Percentiles rank a stretch among this genome's conserved stretches.
Conservation (phyloP, 345 rosid species). For the Citrus hindsii region DNA sequence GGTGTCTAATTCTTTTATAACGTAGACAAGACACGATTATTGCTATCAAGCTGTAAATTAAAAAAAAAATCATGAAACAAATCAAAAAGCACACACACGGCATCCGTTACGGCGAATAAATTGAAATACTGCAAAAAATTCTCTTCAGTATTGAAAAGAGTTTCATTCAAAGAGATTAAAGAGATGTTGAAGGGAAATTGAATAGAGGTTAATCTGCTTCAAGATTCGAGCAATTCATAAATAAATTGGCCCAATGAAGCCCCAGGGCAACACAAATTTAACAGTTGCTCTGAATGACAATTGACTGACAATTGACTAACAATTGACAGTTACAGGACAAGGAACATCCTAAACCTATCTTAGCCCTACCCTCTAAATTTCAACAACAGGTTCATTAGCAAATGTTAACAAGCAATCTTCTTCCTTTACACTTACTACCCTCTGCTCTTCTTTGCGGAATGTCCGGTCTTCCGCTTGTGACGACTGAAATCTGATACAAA, state of each 20-base stretch:
- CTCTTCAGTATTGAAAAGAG: too few relatives aligned
- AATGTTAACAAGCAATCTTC: slow-evolving; percentile 22
- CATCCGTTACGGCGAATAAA: too few relatives aligned
- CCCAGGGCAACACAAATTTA: slow-evolving; percentile 7
- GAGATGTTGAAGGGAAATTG: neutral
- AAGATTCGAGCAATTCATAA: slow-evolving; percentile 16
- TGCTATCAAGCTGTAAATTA: too few relatives aligned
- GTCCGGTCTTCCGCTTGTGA: slow-evolving; percentile 95
- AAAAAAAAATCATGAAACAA: too few relatives aligned
- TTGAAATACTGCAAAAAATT: too few relatives aligned
- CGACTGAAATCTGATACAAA: slow-evolving; percentile 96
- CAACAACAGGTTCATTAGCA: slow-evolving; percentile 38
- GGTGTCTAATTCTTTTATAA: neutral
- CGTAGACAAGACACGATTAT: too few relatives aligned
- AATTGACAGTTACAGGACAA: slow-evolving; percentile 29
- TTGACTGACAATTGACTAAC: slow-evolving; percentile 3
- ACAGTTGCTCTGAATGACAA: slow-evolving; percentile 22
- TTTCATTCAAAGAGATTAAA: neutral
- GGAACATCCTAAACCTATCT: slow-evolving; percentile 25
- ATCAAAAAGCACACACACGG: too few relatives aligned
- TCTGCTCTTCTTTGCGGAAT: slow-evolving; percentile 60
- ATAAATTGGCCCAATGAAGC: slow-evolving; percentile 19
- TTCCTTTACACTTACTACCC: slow-evolving; percentile 19
- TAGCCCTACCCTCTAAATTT: slow-evolving; percentile 27
- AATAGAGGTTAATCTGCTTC: neutral